Percentiles rank a stretch among this genome's conserved stretches.
Evolutionary conservation across 2,329 filamentous ascomycete genomes (phyloP).

Genomic region (Clarireedia hainanense): DNA sequence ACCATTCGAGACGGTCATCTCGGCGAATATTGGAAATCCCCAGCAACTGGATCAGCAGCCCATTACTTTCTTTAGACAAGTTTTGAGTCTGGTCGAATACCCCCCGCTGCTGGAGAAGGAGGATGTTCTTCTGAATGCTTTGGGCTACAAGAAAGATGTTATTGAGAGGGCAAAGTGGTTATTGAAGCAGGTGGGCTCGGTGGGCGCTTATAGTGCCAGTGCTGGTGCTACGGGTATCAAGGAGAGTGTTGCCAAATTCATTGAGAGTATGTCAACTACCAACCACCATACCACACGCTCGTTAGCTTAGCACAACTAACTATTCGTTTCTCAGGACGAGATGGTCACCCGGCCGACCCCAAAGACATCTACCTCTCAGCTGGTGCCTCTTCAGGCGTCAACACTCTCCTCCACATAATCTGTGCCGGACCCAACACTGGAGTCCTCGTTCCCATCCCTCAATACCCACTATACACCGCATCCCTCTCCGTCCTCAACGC

Average conservation of each 20-base stretch:
- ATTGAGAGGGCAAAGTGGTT: slow-evolving; percentile 75
- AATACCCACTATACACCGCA: slow-evolving; percentile 96
- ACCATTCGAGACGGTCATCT: slow-evolving; percentile 86
- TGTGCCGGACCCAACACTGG: slow-evolving; percentile 70
- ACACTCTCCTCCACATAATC: slow-evolving; percentile 85
- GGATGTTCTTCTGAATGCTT: slow-evolving; percentile 62
- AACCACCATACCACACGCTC: not conserved
- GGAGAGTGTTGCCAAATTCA: slow-evolving; percentile 84
- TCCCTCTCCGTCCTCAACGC: slow-evolving; percentile 81
- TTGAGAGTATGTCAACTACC: slow-evolving; percentile 59
- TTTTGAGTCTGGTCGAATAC: slow-evolving; percentile 88
- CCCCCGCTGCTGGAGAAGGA: slow-evolving; percentile 75
- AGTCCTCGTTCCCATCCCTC: slow-evolving; percentile 88
- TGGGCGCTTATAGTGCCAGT: slow-evolving; percentile 94
- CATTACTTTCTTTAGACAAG: slow-evolving; percentile 98
- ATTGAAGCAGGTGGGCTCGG: slow-evolving; percentile 76
- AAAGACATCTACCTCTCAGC: slow-evolving; percentile 82
- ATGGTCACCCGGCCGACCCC: slow-evolving; percentile 78
- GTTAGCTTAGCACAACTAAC: slow-evolving; percentile 7
- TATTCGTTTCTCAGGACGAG: slow-evolving; percentile 49
- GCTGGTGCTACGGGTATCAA: slow-evolving; percentile 81
- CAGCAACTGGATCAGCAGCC: slow-evolving; percentile 99
- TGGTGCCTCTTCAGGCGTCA: slow-evolving; percentile 90
- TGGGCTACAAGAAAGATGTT: slow-evolving; percentile 88
- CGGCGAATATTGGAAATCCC: slow-evolving; percentile 97